Evolutionary conservation across 176 grass and related monocot species (phyloP), one percentile per base, ranked within the genome.

Genomic region (Oryza meyeriana): DNA sequence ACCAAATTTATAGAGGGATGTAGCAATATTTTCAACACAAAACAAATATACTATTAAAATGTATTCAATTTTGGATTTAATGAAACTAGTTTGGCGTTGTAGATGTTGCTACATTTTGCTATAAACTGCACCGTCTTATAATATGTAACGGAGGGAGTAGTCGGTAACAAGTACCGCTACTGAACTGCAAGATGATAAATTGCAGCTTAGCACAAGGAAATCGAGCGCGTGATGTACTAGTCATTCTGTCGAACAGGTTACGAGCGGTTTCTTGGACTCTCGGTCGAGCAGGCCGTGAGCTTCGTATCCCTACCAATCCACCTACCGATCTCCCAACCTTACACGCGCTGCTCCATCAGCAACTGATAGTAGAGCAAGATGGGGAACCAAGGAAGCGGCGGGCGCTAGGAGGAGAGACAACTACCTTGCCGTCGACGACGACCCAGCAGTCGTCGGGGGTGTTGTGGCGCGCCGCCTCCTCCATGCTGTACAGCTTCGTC

Each of bases 371-470:
- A 20, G 59, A 52, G 47, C 47, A 20, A 52, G 66, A 12, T 0
- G 18, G 38, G 22, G 66, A 57, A 33, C 9, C 61, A 35, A 55
- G 36, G 3, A 26, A 20, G 86, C 14, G 10, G 12, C 67, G 38
- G 36, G 74, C 12, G 74, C 58, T 39, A 29, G 71, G 10, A 4
- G 38, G 14, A 48, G 14, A 14, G 32, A 4, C 32, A 3, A 52
- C 75, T 85, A 97, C 91, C 85, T 92, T 97, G 85, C 94, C 89
- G 85, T 90, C 83, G 76, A 97, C 33, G 89, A 94, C 89, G 85
- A 97, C 85, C 92, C 83, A 92, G 89, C 89, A 94, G 86, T 92
- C 94, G 1, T 94, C 89, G 13, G 74, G 74, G 61, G 68, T 83
- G 85, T 87, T 92, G 89, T 94, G 89, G 83, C 86, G 71, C 30